phyloP scores from a whole-genome alignment of 495 filamentous ascomycete species.

The Penicillium cosmopolitanum region DNA sequence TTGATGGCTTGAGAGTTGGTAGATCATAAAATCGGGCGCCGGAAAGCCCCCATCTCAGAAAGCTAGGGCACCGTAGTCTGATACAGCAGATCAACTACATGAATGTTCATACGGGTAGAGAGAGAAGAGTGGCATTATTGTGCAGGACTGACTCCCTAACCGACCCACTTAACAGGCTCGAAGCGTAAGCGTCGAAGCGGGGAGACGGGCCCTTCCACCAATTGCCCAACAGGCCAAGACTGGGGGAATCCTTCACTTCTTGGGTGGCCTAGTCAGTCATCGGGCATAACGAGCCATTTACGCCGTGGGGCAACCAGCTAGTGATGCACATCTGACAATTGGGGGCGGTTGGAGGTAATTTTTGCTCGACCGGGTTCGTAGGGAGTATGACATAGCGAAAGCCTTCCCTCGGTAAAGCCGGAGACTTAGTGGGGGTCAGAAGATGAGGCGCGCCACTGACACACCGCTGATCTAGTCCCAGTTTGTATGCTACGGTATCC shows the following conservation, averaged over 20 bases:
- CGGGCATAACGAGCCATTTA: not conserved
- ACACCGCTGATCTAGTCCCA: not conserved
- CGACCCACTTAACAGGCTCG: slow-evolving; percentile 7
- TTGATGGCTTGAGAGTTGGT: slow-evolving; percentile 2
- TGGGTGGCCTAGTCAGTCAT: slow-evolving; percentile 1
- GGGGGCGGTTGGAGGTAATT: not conserved
- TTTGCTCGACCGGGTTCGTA: not conserved
- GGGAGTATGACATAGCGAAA: not conserved
- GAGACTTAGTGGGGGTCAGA: not conserved
- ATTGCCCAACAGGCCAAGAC: slow-evolving; percentile 4
- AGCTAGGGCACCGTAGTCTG: not conserved
- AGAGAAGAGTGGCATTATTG: slow-evolving; percentile 2
- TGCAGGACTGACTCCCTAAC: not conserved
- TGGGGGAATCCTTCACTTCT: not conserved
- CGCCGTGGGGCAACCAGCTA: not conserved
- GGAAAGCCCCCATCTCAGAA: not conserved
- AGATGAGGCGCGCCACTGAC: slow-evolving; percentile 1
- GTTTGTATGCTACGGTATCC: slow-evolving; percentile 1
- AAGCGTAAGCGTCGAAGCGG: slow-evolving; percentile 5
- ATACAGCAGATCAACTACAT: not conserved
- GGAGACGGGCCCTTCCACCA: not conserved
- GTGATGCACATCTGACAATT: slow-evolving; percentile 2
- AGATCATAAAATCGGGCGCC: not conserved
- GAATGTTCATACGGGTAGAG: not conserved
- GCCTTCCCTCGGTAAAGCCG: not conserved